Conservation (phyloP, 352 stramenopile genomes). For the Phytophthora citricola region DNA sequence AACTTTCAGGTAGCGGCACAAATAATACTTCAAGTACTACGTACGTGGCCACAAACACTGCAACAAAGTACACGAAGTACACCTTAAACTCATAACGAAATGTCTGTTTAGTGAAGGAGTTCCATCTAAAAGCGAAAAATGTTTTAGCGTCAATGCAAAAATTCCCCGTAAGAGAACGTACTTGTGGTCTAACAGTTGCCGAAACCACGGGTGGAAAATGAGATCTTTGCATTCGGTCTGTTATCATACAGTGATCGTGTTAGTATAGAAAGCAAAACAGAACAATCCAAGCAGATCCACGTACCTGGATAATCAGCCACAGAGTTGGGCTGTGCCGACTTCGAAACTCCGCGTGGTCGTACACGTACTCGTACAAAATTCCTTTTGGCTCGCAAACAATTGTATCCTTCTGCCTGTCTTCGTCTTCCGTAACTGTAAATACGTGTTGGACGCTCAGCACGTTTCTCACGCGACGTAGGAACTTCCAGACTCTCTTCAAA, state of each 20-base stretch:
- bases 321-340: conserved; percentile 67
- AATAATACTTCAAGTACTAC: background rate
- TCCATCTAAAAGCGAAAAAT: conserved; percentile 52
- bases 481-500: conserved; percentile 62
- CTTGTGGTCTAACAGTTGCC: conserved; percentile 83
- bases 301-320: conserved; percentile 67
- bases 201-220: conserved; percentile 79
- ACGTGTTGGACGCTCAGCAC: conserved; percentile 75
- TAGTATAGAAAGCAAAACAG: background rate
- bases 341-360: conserved; percentile 76
- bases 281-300: background rate
- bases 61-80: conserved; percentile 79
- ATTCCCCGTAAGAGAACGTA: conserved; percentile 15
- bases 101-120: conserved; percentile 71
- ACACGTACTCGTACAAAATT: conserved; percentile 86
- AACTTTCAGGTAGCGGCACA: background rate
- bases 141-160: no score
- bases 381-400: conserved; percentile 84
- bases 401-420: conserved; percentile 48
- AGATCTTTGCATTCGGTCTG: conserved; percentile 85
- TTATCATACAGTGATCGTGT: background rate
- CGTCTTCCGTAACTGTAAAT: conserved; percentile 51
- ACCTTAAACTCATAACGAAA: conserved; percentile 81
- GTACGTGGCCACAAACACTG: conserved; percentile 80
- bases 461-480: conserved; percentile 45